Evolutionary conservation across 768 basidiomycete species (phyloP).

Genomic region (Rhizopogon rudus): DNA sequence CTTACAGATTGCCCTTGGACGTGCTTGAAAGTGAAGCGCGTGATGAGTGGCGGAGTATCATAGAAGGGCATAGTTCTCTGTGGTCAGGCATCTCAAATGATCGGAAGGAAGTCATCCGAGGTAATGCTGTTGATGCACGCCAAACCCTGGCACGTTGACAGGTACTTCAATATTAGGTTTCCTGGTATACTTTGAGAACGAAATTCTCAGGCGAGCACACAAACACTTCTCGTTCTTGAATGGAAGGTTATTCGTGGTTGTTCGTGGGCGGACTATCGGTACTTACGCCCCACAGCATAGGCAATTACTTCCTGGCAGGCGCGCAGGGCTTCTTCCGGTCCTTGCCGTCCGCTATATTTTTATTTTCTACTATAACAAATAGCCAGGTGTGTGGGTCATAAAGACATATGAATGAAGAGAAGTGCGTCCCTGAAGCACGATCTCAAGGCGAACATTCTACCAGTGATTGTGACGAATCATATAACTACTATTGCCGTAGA

Average conservation of each 20-base stretch:
- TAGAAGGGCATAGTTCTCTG: conserved; percentile 76
- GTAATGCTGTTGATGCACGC: conserved; percentile 29
- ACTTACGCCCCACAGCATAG: conserved; percentile 45
- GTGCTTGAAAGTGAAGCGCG: conserved; percentile 72
- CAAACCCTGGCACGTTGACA: not conserved
- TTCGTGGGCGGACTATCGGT: not conserved
- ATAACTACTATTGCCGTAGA: conserved; percentile 95
- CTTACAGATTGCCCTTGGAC: conserved; percentile 70
- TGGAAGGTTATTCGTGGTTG: conserved; percentile 51
- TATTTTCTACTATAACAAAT: conserved; percentile 88
- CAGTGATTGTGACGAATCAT: conserved; percentile 90
- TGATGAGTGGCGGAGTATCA: conserved; percentile 88
- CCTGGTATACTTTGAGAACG: conserved; percentile 87
- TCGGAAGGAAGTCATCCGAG: conserved; percentile 86
- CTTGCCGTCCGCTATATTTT: conserved; percentile 88
- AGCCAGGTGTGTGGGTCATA: conserved; percentile 45
- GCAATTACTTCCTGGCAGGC: conserved; percentile 89
- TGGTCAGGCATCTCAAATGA: conserved; percentile 89
- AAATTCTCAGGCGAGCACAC: conserved; percentile 82
- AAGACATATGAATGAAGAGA: conserved; percentile 5
- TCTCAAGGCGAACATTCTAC: conserved; percentile 70
- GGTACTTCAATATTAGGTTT: conserved; percentile 52
- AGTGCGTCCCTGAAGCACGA: conserved; percentile 7
- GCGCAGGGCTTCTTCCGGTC: conserved; percentile 90
- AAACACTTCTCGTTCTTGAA: conserved; percentile 94